Percentiles rank a stretch among this genome's conserved stretches.
These are phyloP conservation scores for Pleurotus cornucopiae DNA, from an alignment of 768 basidiomycete genomes.

Conservation along the genomic window DNA sequence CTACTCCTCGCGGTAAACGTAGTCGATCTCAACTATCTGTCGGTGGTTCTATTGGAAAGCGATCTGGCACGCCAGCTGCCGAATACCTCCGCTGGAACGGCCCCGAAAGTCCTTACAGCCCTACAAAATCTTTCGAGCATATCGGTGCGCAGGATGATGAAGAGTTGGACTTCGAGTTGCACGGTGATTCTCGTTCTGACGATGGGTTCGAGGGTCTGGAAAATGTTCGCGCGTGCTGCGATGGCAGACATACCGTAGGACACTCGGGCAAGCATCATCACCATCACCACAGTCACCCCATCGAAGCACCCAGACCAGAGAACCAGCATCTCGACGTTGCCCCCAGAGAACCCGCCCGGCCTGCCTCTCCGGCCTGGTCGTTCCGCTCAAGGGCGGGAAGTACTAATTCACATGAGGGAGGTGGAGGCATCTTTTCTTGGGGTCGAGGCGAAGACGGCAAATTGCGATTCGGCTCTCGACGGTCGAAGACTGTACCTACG, in stretches of 20 bases:
- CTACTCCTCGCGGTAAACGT: conserved; percentile 72
- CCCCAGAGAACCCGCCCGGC: conserved; percentile 45
- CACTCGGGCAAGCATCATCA: conserved; percentile 50
- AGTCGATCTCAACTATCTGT: conserved; percentile 78
- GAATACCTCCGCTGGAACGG: conserved; percentile 84
- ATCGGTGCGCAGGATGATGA: conserved; percentile 40
- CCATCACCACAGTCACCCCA: conserved; percentile 53
- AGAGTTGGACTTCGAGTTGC: conserved; percentile 80
- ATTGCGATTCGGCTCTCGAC: conserved; percentile 70
- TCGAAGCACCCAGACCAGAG: conserved; percentile 36
- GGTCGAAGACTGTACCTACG: conserved; percentile 43
- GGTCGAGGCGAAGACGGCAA: conserved; percentile 59
- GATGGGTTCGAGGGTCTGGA: conserved; percentile 89
- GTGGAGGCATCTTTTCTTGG: conserved; percentile 60
- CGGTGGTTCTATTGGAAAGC: conserved; percentile 74
- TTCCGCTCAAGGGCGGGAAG: conserved; percentile 82
- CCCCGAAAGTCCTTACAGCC: conserved; percentile 75
- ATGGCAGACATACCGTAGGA: conserved; percentile 83
- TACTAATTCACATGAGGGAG: conserved; percentile 62
- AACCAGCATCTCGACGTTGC: conserved; percentile 49
- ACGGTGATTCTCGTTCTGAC: conserved; percentile 68
- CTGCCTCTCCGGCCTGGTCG: conserved; percentile 80
- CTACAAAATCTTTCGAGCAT: conserved; percentile 63
- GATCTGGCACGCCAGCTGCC: conserved; percentile 85
- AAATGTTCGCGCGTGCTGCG: conserved; percentile 91